Base-by-base conservation (phyloP, 2,329 filamentous ascomycete species). In the Talaromyces sp. region DNA sequence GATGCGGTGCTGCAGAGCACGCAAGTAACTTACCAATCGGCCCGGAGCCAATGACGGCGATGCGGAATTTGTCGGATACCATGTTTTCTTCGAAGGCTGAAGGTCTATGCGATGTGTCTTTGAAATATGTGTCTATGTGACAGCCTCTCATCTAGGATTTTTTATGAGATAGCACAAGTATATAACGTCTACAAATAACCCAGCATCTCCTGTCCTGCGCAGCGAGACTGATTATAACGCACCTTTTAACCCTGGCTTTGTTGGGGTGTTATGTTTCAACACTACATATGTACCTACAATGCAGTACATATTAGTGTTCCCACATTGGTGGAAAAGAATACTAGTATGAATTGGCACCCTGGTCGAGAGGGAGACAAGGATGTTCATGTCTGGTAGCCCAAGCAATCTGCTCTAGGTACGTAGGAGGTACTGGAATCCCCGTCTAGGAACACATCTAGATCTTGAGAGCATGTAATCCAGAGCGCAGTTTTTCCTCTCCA, bases 21-120 rank as follows among this genome's bases (percentile, higher is more conserved):
- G 56, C 36, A 33, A 58, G 43, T 13, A 58, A n/a, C 11, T 58
- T 58, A 22, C 56, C 41, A 52, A 54, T 54, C 2, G 51, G 56
- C 1, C 51, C 50, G 2, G 56, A 58, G 17, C 56, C 56, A 3
- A 54, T 50, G 22, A 58, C 50, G 15, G 51, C 56, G 9, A 54
- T 54, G 35, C 51, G 35, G 22, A 54, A 54, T n/a, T 45, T 56
- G 9, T 56, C 54, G 13, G 53, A 31, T 31, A 28, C n/a, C 54
- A 41, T 56, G 13, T 39, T 37, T 25, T 13, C 9, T 6, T 0
- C 2, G 15, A 3, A 11, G 13, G 13, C 13, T n/a, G n/a, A 8
- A 7, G n/a, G 2, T 46, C 2, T 31, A 28, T 19, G 19, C 8
- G 9, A 7, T 31, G 3, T 33, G 25, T 19, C n/a, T 31, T 3